phyloP scores from a whole-genome alignment of 2,329 filamentous ascomycete species.

The Fusarium sp. region DNA sequence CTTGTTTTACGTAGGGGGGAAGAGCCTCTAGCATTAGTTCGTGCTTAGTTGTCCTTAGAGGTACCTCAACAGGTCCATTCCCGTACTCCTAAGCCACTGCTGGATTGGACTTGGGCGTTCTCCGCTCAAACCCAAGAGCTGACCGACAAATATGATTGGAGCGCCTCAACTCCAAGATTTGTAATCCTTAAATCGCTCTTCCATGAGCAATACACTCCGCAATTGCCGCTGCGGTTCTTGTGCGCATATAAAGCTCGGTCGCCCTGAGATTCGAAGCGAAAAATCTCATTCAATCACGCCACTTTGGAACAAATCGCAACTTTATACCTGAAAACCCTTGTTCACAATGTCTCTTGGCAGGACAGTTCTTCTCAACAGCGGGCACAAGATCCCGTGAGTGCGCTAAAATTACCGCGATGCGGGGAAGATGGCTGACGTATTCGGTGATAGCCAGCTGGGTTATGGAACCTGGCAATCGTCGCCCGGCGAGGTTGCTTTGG shows the following conservation, averaged over 20 bases:
- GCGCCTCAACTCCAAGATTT: background rate
- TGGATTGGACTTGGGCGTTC: background rate
- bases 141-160: background rate
- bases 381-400: background rate
- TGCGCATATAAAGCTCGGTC: background rate
- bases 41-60: background rate
- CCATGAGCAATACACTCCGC: background rate
- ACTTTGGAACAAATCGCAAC: background rate
- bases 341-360: background rate
- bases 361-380: background rate
- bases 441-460: background rate
- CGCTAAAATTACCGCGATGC: background rate
- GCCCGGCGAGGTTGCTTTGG: background rate
- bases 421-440: background rate
- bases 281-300: background rate
- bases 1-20: background rate
- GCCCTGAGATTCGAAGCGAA: background rate
- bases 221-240: background rate
- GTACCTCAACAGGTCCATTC: background rate
- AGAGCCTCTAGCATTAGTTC: background rate
- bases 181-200: background rate
- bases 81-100: background rate
- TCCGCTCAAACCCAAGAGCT: background rate
- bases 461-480: slow-evolving; percentile 13
- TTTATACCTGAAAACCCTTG: background rate